Conservation (phyloP, 805 yeast species). For the Huiozyma sinensis region DNA sequence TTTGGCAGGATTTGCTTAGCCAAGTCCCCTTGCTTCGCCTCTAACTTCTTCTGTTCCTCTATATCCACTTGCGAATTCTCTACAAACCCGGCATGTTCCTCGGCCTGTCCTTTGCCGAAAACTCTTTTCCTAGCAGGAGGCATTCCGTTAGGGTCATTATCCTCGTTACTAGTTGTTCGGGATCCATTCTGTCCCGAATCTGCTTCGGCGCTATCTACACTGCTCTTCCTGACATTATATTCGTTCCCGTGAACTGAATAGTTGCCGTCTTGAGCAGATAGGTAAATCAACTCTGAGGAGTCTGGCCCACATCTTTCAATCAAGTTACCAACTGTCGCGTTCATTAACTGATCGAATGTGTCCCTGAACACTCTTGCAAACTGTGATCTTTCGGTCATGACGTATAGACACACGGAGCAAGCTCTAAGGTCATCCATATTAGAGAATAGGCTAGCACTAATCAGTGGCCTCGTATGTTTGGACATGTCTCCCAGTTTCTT, state of each 20-base stretch:
- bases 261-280: neutral
- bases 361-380: slow-evolving; percentile 54
- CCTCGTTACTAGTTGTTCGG: neutral
- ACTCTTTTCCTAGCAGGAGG: slow-evolving; percentile 50
- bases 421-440: slow-evolving; percentile 55
- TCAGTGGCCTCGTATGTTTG: slow-evolving; percentile 49
- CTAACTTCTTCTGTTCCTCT: slow-evolving; percentile 39
- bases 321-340: slow-evolving; percentile 52
- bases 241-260: neutral
- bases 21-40: slow-evolving; percentile 39
- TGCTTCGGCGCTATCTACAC: neutral
- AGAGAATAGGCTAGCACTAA: slow-evolving; percentile 42
- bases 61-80: slow-evolving; percentile 30
- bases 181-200: neutral
- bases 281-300: slow-evolving; percentile 44
- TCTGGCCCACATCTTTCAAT: slow-evolving; percentile 55
- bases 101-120: slow-evolving; percentile 24
- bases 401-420: slow-evolving; percentile 57
- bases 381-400: slow-evolving; percentile 55
- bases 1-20: slow-evolving; percentile 45
- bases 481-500: slow-evolving; percentile 44
- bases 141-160: slow-evolving; percentile 39
- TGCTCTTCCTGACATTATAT: neutral
- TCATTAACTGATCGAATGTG: slow-evolving; percentile 55
- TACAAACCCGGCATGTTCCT: slow-evolving; percentile 27